A percentile compares a stretch with the other conserved stretches of the same genome.
These are phyloP conservation scores for Colletotrichum sp. DNA, from an alignment of 2,329 filamentous ascomycete genomes.

Conservation along the genomic window DNA sequence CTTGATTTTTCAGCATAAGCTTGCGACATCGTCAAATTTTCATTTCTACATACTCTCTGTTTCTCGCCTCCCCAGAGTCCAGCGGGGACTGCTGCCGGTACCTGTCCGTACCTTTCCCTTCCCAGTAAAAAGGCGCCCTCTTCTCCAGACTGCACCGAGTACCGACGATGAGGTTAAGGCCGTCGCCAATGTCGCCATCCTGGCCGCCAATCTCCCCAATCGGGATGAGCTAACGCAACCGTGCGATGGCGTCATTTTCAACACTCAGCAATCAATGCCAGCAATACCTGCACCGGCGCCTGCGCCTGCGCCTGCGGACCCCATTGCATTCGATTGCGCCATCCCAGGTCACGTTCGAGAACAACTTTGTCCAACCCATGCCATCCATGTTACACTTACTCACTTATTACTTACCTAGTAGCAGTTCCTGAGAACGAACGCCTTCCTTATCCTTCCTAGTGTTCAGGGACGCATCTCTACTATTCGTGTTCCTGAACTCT, in stretches of 20 bases:
- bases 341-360: neutral
- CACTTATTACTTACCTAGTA: too few species aligned
- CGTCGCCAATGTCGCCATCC: slow-evolving; percentile 15
- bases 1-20: neutral
- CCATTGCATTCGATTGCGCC: neutral
- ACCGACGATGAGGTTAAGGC: slow-evolving; percentile 19
- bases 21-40: neutral
- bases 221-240: slow-evolving; percentile 20
- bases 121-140: neutral
- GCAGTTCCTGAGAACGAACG: neutral
- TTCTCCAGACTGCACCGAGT: slow-evolving; percentile 11
- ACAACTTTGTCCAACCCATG: neutral
- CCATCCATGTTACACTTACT: neutral
- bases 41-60: neutral
- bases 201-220: slow-evolving; percentile 21
- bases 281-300: neutral
- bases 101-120: slow-evolving; percentile 3
- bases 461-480: neutral
- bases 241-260: slow-evolving; percentile 18
- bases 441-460: neutral
- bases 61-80: neutral
- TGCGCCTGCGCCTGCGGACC: neutral
- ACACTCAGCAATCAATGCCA: neutral
- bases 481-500: neutral
- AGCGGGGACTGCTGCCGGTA: neutral